These are phyloP conservation scores for Coemansia brasiliensis DNA, from an alignment of 192 early-diverging fungal genomes.

Conservation along the genomic window DNA sequence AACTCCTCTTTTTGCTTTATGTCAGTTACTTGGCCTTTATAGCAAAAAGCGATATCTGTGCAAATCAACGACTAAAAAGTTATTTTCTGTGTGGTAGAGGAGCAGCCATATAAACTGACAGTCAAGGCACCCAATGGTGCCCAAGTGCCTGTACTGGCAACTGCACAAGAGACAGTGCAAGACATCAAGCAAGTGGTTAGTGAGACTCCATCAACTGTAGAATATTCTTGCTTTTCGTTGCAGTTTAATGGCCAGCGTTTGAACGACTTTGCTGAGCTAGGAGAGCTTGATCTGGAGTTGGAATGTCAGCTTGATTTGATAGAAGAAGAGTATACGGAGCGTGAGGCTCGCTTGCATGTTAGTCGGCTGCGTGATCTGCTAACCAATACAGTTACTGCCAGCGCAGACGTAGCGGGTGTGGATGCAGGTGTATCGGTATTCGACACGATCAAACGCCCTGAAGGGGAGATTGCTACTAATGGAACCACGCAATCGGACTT, in stretches of 20 bases:
- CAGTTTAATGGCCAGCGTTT: slow-evolving; percentile 69
- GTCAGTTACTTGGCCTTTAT: neutral
- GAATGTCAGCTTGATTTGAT: slow-evolving; percentile 66
- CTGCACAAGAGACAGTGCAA: slow-evolving; percentile 73
- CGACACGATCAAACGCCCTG: slow-evolving; percentile 37
- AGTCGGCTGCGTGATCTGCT: slow-evolving; percentile 85
- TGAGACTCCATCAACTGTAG: slow-evolving; percentile 81
- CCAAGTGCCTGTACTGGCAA: slow-evolving; percentile 49
- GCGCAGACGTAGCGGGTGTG: slow-evolving; percentile 54
- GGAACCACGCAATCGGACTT: neutral
- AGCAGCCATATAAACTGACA: slow-evolving; percentile 35
- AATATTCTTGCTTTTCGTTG: slow-evolving; percentile 91
- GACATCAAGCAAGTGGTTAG: slow-evolving; percentile 86
- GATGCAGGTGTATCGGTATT: slow-evolving; percentile 79
- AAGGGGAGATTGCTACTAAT: slow-evolving; percentile 2
- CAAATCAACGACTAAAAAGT: neutral
- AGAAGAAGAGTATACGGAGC: slow-evolving; percentile 86
- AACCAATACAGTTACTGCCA: slow-evolving; percentile 60
- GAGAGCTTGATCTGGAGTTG: slow-evolving; percentile 67
- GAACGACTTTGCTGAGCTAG: slow-evolving; percentile 73
- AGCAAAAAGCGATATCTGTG: neutral
- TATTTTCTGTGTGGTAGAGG: slow-evolving; percentile 23
- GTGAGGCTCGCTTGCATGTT: slow-evolving; percentile 89
- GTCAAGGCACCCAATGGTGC: slow-evolving; percentile 52
- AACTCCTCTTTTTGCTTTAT: neutral